Conservation (phyloP, 2,329 filamentous ascomycete genomes). For the Diaporthe longicolla region DNA sequence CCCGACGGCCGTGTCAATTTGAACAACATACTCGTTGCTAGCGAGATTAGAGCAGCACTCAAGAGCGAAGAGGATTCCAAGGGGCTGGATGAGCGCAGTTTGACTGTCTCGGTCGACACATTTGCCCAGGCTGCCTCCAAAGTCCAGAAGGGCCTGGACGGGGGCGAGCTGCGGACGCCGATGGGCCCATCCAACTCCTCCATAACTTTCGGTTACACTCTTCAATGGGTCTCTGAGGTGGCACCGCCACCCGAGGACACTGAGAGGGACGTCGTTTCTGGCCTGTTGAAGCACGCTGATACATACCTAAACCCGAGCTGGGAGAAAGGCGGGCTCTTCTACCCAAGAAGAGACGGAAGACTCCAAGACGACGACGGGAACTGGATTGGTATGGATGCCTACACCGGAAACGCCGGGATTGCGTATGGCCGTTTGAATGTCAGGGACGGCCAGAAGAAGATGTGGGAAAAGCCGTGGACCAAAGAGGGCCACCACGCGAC, state of each 20-base stretch:
- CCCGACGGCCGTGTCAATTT: slow-evolving; percentile 44
- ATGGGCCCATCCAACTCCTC: slow-evolving; percentile 41
- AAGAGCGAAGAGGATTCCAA: neutral
- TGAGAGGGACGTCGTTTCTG: slow-evolving; percentile 31
- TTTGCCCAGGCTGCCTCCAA: slow-evolving; percentile 22
- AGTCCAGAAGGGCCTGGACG: slow-evolving; percentile 1
- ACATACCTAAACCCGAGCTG: slow-evolving; percentile 48
- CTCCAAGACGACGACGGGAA: slow-evolving; percentile 46
- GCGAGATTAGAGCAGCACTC: slow-evolving; percentile 45
- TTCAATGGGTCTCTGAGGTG: slow-evolving; percentile 53
- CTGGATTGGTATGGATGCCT: slow-evolving; percentile 52
- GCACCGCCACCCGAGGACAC: slow-evolving; percentile 44
- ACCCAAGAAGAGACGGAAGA: slow-evolving; percentile 48
- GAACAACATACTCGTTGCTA: slow-evolving; percentile 47
- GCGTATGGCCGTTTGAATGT: slow-evolving; percentile 55
- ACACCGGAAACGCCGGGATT: slow-evolving; percentile 53
- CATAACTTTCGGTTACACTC: slow-evolving; percentile 48
- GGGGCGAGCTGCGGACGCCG: slow-evolving; percentile 40
- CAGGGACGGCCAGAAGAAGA: slow-evolving; percentile 52
- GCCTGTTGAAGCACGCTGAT: slow-evolving; percentile 50
- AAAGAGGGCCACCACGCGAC: slow-evolving; percentile 40
- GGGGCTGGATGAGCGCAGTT: slow-evolving; percentile 13
- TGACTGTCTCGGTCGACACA: neutral
- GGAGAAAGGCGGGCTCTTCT: slow-evolving; percentile 54
- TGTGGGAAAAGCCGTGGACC: slow-evolving; percentile 53